Evolutionary conservation across 2,329 filamentous ascomycete species (phyloP), one percentile per base, ranked within the genome.

Genomic region (Epichloe baconii): DNA sequence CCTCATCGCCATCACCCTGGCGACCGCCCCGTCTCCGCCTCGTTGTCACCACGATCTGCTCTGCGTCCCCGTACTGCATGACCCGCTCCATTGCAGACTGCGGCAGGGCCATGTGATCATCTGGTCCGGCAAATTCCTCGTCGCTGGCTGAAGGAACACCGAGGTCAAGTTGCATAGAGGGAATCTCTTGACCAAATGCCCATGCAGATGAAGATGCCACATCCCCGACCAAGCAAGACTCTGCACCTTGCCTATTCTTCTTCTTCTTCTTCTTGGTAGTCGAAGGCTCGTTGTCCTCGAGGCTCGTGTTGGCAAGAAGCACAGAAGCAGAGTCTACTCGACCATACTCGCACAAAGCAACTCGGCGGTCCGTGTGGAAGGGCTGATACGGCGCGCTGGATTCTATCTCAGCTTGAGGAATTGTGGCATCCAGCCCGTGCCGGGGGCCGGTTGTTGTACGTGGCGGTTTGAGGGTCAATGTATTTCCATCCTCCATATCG

Each of bases 351-450:
- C 82, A 86, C 31, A 96, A 73, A n/a, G 77, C 80, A 44, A 97
- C 86, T 3, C 91, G 81, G 50, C 82, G 79, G 62, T 97, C 90
- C 0, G 90, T 93, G 64, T 97, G 91, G 71, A 97, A 96, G 1
- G 93, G 91, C 61, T 95, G 90, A 60, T 95, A 97, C 2, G 91
- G 88, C 4, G 90, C 86, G 62, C 91, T 96, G 1, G 91, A 95
- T 63, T 98, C 93, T 57, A 95, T 94, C 71, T 96, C 90, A 5
- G 88, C 88, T 56, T 83, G 79, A 1, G 81, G 80, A 52, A 79
- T 90, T 64, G 71, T 85, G 64, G 69, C 86, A 66, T 72, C 85
- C 64, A 72, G 77, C 51, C 67, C 71, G 60, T 65, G 42, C 2
- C 19, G 69, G 60, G 69, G 72, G 58, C 57, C 60, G 47, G 61